Evolutionary conservation across 129 eudicot genomes (phyloP), one percentile per base, ranked within the genome.

Genomic region (Pulicaria dysenterica): DNA sequence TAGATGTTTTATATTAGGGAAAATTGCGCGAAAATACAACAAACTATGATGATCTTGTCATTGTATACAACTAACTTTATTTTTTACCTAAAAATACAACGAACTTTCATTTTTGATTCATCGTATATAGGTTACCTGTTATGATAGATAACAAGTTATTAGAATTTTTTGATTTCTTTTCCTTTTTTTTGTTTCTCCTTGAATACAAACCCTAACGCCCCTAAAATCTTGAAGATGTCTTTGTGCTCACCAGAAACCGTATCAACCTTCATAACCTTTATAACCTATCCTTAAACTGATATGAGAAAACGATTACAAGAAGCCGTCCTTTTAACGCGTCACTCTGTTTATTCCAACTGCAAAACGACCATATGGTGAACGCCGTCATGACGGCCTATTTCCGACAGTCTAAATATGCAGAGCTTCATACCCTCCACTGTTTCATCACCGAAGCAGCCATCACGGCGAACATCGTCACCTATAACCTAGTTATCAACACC

Each of bases 391-490:
- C 83, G 5, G 98, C 98, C 5, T 92, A 82, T 42, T 69, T 83
- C 13, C 90, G 98, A 2, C 95, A 93, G 38, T 62, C 83, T 4
- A 72, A 81, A 40, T 94, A 87, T 70, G 73, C 95, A 13, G 98
- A 90, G 50, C 78, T 94, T 16, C 77, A 90, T 7, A 85, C 90
- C 4, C 86, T 94, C 41, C 96, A 94, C 55, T 62, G 96, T 5
- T 94, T 94, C 65, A 87, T 94, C 55, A 87, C 96, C 0, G 96
- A 93, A 53, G 98, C 98, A 3, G 96, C 92, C 0, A 78, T 93
- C 3, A 86, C 87, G 3, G 79, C 85, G 0, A 94, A 90, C 41
- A 73, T 94, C 3, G 88, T 94, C 15, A 87, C 98, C 0, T 79
- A 87, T 48, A 94, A 94, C 49, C 62, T 94, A 2, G 66, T 94